Evolutionary conservation across 1,139 yeast genomes (phyloP), one percentile per base, ranked within the genome.

Genomic region (Taphrina confusa): DNA sequence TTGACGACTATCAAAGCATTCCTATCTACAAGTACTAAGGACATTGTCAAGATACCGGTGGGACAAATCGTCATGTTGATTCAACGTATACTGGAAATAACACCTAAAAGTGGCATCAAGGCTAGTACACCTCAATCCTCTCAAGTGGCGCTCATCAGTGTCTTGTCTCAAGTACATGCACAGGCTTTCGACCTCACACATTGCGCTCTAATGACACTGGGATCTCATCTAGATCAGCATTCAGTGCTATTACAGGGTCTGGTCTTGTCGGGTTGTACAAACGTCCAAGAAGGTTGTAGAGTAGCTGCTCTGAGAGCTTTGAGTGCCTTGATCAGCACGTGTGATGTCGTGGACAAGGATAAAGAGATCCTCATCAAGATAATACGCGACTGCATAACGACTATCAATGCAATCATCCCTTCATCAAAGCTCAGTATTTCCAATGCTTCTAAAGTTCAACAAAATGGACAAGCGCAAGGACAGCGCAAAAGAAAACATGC

Each of bases 401-500:
- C 49, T 12, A 14, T 54, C 9, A 31, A 22, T 8, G n/a, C 20
- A 11, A 18, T 54, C 8, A 36, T 42, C 1, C 58, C 50, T 4
- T 31, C 58, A 4, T 22, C 45, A 8, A 34, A n/a, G 8, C 27
- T 45, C 14, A 40, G 30, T n/a, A 22, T 33, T 12, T 27, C 46
- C 6, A 40, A 31, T 37, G 42, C 42, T 8, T 25, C 18, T 4
- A 25, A n/a, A 37, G 20, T 6, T 0, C 20, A 9, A 14, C 6
- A 9, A 11, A 33, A 22, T 33, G 52, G 52, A 1, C 14, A 31
- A 33, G 23, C 16, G 14, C 34, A 22, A 11, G 23, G 34, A 9
- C 57, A 52, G 22, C 39, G 40, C 47, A 54, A 34, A 31, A 31
- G 58, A 23, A 54, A 54, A 25, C 58, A 54, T 23, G 58, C 49